A percentile compares a stretch with the other conserved stretches of the same genome.
These are phyloP conservation scores for Raphanus hybrid DNA, from an alignment of 441 rosid species.

Conservation along the genomic window DNA sequence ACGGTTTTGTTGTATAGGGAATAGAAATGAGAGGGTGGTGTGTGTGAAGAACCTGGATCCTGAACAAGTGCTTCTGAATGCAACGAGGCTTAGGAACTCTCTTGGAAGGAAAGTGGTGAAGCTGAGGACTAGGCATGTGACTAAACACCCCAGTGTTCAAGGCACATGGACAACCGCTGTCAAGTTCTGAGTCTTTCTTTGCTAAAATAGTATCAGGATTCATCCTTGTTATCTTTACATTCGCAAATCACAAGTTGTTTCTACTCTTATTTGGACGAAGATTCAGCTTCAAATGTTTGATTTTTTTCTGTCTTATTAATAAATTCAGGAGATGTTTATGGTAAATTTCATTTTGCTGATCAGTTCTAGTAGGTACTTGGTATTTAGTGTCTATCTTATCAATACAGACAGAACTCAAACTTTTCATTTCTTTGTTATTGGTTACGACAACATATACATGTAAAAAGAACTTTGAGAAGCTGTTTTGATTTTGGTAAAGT, in stretches of 20 bases:
- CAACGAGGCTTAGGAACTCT: conserved; percentile 73
- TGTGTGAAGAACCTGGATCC: conserved; percentile 66
- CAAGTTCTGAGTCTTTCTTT: conserved; percentile 45
- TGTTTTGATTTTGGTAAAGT: not conserved
- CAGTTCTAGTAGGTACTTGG: not conserved
- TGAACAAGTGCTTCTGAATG: conserved; percentile 65
- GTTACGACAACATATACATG: conserved; percentile 29
- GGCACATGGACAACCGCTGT: conserved; percentile 86
- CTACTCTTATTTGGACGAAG: not conserved
- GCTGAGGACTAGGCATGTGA: conserved; percentile 77
- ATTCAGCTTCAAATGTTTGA: not conserved
- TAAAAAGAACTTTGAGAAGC: conserved; percentile 18
- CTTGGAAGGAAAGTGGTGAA: conserved; percentile 84
- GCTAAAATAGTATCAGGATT: not conserved
- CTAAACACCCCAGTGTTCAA: conserved; percentile 81
- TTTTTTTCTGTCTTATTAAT: not conserved
- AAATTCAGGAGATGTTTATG: not conserved
- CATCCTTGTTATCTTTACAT: not conserved
- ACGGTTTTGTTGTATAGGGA: conserved; percentile 46
- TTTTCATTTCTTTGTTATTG: conserved; percentile 20
- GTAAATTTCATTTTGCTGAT: not conserved
- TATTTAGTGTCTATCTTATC: not conserved
- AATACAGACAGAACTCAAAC: not conserved
- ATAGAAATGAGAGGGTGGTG: conserved; percentile 71
- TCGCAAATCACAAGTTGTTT: not conserved